Conservation (phyloP, 139 green algal genomes). For the Microglena sp. region DNA sequence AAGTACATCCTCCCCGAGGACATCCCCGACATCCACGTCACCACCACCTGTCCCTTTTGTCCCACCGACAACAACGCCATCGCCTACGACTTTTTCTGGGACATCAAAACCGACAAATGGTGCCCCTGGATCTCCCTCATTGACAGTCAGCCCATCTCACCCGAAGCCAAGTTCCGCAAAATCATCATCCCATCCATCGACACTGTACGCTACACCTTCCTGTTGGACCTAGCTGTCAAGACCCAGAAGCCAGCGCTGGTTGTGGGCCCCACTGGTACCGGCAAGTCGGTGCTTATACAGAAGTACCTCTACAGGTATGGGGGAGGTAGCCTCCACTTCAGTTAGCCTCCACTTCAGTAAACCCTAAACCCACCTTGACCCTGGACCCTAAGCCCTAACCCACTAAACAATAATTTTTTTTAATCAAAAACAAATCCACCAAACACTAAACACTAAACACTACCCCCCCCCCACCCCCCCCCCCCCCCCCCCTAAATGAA, state of each 20-base stretch:
- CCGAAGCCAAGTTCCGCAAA: conserved; percentile 27
- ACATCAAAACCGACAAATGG: conserved; percentile 25
- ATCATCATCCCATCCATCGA: conserved; percentile 66
- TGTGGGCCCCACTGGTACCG: conserved; percentile 58
- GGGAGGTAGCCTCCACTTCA: too few species aligned
- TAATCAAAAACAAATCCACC: too few species aligned
- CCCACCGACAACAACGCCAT: conserved; percentile 12
- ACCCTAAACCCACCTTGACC: too few species aligned
- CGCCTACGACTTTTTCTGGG: conserved; percentile 41
- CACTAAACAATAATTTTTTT: too few species aligned
- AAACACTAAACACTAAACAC: too few species aligned
- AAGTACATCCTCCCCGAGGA: conserved; percentile 35
- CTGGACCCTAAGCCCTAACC: too few species aligned
- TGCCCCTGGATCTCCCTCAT: conserved; percentile 26
- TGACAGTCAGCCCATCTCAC: conserved; percentile 19
- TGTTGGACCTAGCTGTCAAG: conserved; percentile 49
- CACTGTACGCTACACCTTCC: conserved; percentile 55
- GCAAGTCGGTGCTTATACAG: conserved; percentile 45
- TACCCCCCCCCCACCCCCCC: too few species aligned
- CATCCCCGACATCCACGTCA: conserved; percentile 30
- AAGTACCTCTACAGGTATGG: conserved; percentile 51
- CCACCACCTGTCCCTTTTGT: conserved; percentile 21
- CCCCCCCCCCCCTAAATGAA: too few species aligned
- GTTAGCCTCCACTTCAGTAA: too few species aligned
- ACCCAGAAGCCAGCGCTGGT: conserved; percentile 46